Evolutionary conservation across 495 filamentous ascomycete genomes (phyloP).

Genomic region (Hyaloscypha variabilis): DNA sequence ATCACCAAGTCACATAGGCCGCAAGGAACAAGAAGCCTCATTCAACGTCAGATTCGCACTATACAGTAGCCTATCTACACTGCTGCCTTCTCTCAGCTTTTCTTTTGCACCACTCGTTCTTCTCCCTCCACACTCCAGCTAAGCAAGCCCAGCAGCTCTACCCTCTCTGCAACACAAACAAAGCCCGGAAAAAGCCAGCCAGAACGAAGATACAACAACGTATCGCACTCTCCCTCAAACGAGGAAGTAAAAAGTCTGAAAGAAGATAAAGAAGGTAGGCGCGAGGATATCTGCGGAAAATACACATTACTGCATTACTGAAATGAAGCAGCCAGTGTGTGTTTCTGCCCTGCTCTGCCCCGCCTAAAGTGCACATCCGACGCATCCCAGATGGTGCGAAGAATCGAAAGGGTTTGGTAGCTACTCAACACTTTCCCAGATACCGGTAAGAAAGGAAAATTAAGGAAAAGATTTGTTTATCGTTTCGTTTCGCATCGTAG

Average conservation of each 20-base stretch:
- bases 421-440: background rate
- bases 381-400: background rate
- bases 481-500: background rate
- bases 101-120: background rate
- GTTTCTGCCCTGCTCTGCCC: background rate
- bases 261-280: too few relatives aligned
- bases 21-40: background rate
- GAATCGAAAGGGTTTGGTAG: background rate
- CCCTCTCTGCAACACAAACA: background rate
- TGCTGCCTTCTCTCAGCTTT: background rate
- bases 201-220: background rate
- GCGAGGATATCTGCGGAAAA: too few relatives aligned
- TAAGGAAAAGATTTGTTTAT: background rate
- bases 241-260: too few relatives aligned
- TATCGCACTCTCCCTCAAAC: too few relatives aligned
- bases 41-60: background rate
- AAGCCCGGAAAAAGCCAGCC: background rate
- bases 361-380: background rate
- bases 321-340: too few relatives aligned
- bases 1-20: too few relatives aligned
- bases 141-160: background rate
- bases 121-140: background rate
- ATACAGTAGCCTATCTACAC: background rate
- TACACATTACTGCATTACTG: too few relatives aligned
- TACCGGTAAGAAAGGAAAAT: background rate